Evolutionary conservation across 2,329 filamentous ascomycete genomes (phyloP).

Genomic region (Penicillium digitatum): DNA sequence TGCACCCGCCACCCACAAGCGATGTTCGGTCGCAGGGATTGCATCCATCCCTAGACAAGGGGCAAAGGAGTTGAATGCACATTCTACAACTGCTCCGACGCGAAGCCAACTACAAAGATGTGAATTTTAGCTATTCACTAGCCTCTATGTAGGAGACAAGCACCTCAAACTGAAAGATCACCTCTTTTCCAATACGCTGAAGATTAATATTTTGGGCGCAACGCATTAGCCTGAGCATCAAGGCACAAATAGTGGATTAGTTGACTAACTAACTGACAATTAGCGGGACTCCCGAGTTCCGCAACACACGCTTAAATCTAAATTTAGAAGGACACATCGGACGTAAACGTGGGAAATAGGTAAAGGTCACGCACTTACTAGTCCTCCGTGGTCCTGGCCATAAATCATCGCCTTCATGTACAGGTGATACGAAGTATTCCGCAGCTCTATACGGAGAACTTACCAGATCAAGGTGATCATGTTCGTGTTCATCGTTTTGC

Average conservation of each 20-base stretch:
- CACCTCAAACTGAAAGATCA: not conserved
- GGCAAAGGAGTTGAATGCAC: not conserved
- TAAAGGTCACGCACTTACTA: not conserved
- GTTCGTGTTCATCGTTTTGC: constrained; percentile 35
- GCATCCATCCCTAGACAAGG: not conserved
- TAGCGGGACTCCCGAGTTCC: not conserved
- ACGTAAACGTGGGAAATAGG: too few species aligned
- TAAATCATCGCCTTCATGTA: constrained; percentile 35
- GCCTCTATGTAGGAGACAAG: not conserved
- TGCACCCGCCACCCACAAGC: not conserved
- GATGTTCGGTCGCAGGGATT: not conserved
- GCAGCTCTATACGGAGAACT: constrained; percentile 33
- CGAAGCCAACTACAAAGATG: not conserved
- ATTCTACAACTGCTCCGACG: not conserved
- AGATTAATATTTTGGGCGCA: not conserved
- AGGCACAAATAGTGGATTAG: not conserved
- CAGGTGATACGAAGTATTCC: constrained; percentile 36
- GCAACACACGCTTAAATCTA: not conserved
- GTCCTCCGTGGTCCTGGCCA: constrained; percentile 24
- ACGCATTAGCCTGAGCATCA: not conserved
- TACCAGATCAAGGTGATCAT: constrained; percentile 33
- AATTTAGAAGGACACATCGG: not conserved
- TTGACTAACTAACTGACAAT: too few species aligned
- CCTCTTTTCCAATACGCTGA: not conserved
- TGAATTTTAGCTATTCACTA: not conserved